These are phyloP conservation scores for Boletellus sp. DNA, from an alignment of 768 basidiomycete genomes.

Conservation along the genomic window DNA sequence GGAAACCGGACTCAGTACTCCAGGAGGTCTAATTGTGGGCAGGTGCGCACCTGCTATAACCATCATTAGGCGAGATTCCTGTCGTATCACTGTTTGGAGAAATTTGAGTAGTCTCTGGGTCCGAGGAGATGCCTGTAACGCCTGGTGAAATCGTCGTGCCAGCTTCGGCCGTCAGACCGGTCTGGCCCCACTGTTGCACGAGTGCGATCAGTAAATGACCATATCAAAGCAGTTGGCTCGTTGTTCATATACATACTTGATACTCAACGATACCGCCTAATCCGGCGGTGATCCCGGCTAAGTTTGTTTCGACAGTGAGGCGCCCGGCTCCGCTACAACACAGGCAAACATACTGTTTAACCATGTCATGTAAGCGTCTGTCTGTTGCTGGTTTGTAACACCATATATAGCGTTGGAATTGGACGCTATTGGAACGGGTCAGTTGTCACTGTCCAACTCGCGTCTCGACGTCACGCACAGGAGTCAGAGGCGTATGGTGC, in stretches of 20 bases:
- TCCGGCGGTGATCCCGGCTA: conserved; percentile 41
- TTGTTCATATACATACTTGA: conserved; percentile 28
- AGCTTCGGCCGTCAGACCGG: conserved; percentile 40
- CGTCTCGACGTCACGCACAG: conserved; percentile 18
- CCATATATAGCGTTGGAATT: conserved; percentile 38
- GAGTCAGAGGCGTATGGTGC: conserved; percentile 39
- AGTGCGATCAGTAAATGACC: conserved; percentile 9
- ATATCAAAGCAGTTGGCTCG: background rate
- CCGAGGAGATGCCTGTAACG: conserved; percentile 27
- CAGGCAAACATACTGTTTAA: conserved; percentile 37
- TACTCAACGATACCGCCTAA: conserved; percentile 26
- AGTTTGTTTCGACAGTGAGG: conserved; percentile 6
- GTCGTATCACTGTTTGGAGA: conserved; percentile 33
- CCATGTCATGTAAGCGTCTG: conserved; percentile 54
- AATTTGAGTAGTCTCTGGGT: conserved; percentile 31
- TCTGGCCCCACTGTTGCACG: conserved; percentile 52
- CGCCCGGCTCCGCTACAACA: background rate
- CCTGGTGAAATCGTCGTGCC: conserved; percentile 44
- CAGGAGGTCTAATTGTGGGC: background rate
- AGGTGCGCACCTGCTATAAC: conserved; percentile 43
- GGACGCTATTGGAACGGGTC: conserved; percentile 11
- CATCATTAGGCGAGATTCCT: conserved; percentile 62
- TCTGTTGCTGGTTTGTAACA: conserved; percentile 50
- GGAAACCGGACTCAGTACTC: conserved; percentile 7
- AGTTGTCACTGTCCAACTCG: background rate